A percentile compares a stretch with the other conserved stretches of the same genome.
phyloP scores from a whole-genome alignment of 2,329 filamentous ascomycete genomes.

The Ceratocystis eucalypticola region DNA sequence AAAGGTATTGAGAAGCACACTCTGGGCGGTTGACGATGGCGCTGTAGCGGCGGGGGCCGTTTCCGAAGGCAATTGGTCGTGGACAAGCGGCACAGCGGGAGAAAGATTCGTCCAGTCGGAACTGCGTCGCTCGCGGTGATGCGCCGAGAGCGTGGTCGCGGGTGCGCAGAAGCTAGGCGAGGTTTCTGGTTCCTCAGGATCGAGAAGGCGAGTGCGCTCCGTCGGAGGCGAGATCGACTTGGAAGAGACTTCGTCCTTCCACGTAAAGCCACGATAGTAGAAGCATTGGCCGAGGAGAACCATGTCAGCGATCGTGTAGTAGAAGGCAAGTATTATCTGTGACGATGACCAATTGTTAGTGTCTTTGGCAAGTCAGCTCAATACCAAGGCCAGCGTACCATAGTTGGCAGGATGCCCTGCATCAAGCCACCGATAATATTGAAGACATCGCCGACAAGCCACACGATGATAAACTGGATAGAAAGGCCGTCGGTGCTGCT shows the following conservation, averaged over 20 bases:
- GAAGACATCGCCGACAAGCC: slow-evolving; percentile 89
- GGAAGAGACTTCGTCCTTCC: slow-evolving; percentile 38
- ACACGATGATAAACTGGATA: slow-evolving; percentile 81
- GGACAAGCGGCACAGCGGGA: slow-evolving; percentile 66
- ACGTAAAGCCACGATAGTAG: slow-evolving; percentile 81
- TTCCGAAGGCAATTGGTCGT: slow-evolving; percentile 30
- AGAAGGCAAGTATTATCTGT: slow-evolving; percentile 75
- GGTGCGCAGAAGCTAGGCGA: background rate
- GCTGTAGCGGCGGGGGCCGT: background rate
- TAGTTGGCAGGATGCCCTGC: slow-evolving; percentile 84
- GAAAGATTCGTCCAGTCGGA: slow-evolving; percentile 54
- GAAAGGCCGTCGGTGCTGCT: slow-evolving; percentile 77
- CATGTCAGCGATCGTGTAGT: slow-evolving; percentile 84
- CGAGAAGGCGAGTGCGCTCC: slow-evolving; percentile 41
- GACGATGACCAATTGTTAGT: background rate
- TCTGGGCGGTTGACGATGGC: slow-evolving; percentile 38
- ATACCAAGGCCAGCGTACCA: slow-evolving; percentile 38
- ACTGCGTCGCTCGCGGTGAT: slow-evolving; percentile 33
- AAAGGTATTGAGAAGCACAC: slow-evolving; percentile 57
- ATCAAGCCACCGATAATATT: slow-evolving; percentile 88
- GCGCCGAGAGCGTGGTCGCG: slow-evolving; percentile 26
- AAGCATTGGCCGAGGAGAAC: slow-evolving; percentile 83
- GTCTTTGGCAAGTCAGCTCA: background rate
- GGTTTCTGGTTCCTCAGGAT: slow-evolving; percentile 14
- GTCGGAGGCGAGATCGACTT: slow-evolving; percentile 25